These are phyloP conservation scores for Aspergillus versicolor DNA, from an alignment of 2,329 filamentous ascomycete species.

Conservation along the genomic window DNA sequence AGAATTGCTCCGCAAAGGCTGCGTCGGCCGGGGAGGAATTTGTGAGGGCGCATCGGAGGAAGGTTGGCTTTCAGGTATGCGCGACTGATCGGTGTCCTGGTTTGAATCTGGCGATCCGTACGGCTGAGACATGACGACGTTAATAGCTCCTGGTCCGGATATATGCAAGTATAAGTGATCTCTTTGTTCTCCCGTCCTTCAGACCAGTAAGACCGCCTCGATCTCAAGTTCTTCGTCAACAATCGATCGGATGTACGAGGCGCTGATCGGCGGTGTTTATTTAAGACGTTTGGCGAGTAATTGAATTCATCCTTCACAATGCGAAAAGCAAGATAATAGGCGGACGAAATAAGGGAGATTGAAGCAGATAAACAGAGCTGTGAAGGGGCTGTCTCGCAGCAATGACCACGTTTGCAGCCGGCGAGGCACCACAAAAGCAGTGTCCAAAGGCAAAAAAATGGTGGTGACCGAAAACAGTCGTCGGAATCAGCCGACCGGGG, in stretches of 20 bases:
- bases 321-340: neutral
- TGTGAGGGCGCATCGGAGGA: slow-evolving; percentile 2
- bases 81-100: slow-evolving; percentile 10
- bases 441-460: neutral
- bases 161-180: neutral
- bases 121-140: slow-evolving; percentile 18
- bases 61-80: slow-evolving; percentile 7
- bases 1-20: slow-evolving; percentile 17
- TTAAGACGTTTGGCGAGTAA: slow-evolving; percentile 5
- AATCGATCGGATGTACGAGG: neutral
- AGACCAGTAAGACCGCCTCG: neutral
- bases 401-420: slow-evolving; percentile 10
- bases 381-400: neutral
- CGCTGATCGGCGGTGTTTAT: slow-evolving; percentile 8
- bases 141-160: neutral
- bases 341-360: neutral
- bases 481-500: neutral
- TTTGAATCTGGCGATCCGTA: slow-evolving; percentile 15
- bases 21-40: slow-evolving; percentile 1
- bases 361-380: neutral
- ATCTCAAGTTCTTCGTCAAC: neutral
- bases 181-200: neutral
- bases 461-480: slow-evolving; percentile 6
- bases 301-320: slow-evolving; percentile 14
- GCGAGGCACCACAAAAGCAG: slow-evolving; percentile 1